phyloP scores from a whole-genome alignment of 495 filamentous ascomycete genomes.

The Aspergillus sclerotiicarbonarius region DNA sequence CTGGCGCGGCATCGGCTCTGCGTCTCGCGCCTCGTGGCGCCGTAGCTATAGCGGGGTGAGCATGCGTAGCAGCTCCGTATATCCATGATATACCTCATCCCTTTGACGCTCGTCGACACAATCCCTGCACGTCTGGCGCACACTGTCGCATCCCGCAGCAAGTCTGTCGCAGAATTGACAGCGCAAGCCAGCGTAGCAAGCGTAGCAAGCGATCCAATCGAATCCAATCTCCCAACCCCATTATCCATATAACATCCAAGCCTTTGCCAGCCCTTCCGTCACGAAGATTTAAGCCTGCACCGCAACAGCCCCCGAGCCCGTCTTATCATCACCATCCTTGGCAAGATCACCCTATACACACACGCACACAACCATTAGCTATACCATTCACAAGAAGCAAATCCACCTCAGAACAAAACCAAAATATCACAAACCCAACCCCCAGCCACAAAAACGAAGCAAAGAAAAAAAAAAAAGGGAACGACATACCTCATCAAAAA shows the following conservation, averaged over 20 bases:
- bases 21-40: no score
- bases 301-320: conserved; percentile 32
- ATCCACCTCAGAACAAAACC: no score
- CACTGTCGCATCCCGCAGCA: no score
- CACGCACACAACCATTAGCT: conserved; percentile 5
- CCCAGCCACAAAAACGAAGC: neutral
- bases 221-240: neutral
- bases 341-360: conserved; percentile 49
- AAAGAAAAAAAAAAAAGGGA: neutral
- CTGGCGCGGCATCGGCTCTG: neutral
- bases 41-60: no score
- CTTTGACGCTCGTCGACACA: no score
- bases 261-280: neutral
- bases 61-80: no score
- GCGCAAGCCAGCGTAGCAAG: no score
- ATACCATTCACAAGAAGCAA: no score
- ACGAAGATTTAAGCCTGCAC: conserved; percentile 34
- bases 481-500: conserved; percentile 76
- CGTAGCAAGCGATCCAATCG: no score
- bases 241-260: neutral
- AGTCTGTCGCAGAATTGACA: no score
- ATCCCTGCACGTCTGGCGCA: no score
- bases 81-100: neutral
- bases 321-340: conserved; percentile 34
- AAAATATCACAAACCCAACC: no score